phyloP scores from a whole-genome alignment of 257 asterid genomes.

The Solanum habrochaites region DNA sequence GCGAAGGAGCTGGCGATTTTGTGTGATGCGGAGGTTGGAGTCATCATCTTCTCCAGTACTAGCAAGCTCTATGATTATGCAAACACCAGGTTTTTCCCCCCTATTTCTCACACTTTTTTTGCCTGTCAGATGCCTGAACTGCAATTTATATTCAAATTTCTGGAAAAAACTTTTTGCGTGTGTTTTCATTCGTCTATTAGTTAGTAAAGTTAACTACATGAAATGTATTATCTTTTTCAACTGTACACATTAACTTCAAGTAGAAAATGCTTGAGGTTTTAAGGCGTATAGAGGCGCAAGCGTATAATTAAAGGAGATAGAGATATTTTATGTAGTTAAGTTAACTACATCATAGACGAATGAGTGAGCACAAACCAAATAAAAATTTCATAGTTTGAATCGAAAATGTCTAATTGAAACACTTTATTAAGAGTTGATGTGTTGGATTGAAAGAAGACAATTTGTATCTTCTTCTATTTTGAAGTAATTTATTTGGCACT shows the following conservation, averaged over 20 bases:
- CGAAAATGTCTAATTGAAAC: not conserved
- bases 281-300: rapidly evolving
- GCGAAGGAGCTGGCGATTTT: not conserved
- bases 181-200: not conserved
- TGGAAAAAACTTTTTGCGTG: not conserved
- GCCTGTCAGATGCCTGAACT: not conserved
- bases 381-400: not conserved
- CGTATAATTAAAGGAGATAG: not conserved
- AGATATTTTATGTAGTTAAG: not conserved
- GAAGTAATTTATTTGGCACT: not conserved
- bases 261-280: not conserved
- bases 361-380: not conserved
- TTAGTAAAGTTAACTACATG: not conserved
- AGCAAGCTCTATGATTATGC: not conserved
- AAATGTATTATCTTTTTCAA: not conserved
- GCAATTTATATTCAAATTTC: not conserved
- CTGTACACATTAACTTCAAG: not conserved
- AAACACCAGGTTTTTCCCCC: not conserved
- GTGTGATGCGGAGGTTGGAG: not conserved
- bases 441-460: not conserved
- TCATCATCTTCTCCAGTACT: conserved; percentile 3
- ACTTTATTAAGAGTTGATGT: not conserved
- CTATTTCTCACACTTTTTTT: not conserved
- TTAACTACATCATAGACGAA: not conserved
- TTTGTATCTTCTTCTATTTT: not conserved